Percentiles rank a stretch among this genome's conserved stretches.
Evolutionary conservation across 148 eudicot species (phyloP).

Genomic region (Dysphania ambrosioides): DNA sequence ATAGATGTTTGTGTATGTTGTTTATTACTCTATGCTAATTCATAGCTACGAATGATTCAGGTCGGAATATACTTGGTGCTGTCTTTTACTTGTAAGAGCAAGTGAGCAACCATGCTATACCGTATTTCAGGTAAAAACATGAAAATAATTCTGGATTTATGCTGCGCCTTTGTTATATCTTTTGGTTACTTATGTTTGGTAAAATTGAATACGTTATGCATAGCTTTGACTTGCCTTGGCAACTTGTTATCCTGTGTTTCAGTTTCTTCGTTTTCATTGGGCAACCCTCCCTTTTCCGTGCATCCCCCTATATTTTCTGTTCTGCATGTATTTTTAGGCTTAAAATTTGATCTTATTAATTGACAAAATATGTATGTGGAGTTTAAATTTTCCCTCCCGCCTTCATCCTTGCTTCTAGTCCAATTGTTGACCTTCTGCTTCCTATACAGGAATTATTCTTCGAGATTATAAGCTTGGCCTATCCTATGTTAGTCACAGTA

Average conservation of each 20-base stretch:
- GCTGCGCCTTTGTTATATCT: not conserved
- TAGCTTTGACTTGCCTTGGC: not conserved
- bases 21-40: not conserved
- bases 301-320: not conserved
- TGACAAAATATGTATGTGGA: not conserved
- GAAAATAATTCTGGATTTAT: not conserved
- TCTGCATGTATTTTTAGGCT: not conserved
- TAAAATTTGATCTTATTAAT: not conserved
- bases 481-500: conserved; percentile 22
- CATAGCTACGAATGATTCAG: not conserved
- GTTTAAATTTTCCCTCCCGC: not conserved
- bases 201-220: not conserved
- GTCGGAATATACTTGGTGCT: conserved; percentile 8
- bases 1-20: no score
- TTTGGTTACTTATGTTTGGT: not conserved
- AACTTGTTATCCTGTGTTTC: not conserved
- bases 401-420: not conserved
- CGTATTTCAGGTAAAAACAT: conserved; percentile 21
- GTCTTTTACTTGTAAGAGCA: not conserved
- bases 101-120: conserved; percentile 13
- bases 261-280: not conserved
- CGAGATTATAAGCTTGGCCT: conserved; percentile 24
- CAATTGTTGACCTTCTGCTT: not conserved
- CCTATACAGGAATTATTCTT: conserved; percentile 24
- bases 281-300: not conserved